A percentile compares a stretch with the other conserved stretches of the same genome.
phyloP scores from a whole-genome alignment of 805 yeast genomes.

The Wickerhamomyces xylosicus region DNA sequence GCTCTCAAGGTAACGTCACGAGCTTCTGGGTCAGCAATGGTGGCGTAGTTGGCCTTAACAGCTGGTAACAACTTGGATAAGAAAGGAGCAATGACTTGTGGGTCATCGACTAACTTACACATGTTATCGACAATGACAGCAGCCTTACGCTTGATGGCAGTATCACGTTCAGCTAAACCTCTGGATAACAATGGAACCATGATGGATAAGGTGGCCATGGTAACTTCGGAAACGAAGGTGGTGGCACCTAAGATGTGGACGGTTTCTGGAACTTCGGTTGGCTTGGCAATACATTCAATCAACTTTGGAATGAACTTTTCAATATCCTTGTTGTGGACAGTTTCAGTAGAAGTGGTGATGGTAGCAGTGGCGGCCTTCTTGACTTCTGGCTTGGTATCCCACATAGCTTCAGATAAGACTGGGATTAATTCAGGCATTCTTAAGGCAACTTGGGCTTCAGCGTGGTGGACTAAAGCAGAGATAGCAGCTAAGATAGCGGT shows the following conservation, averaged over 20 bases:
- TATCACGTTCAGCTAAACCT: constrained; percentile 99
- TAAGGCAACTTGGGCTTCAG: constrained; percentile 91
- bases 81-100: constrained; percentile 99
- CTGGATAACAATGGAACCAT: constrained; percentile 98
- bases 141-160: constrained; percentile 98
- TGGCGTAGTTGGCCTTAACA: constrained; percentile 84
- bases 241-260: constrained; percentile 99
- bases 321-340: constrained; percentile 99
- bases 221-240: constrained; percentile 98
- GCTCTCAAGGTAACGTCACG: constrained; percentile 98
- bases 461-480: constrained; percentile 82
- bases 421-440: constrained; percentile 99
- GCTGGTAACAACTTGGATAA: constrained; percentile 92
- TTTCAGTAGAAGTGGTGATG: constrained; percentile 92
- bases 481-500: constrained; percentile 80
- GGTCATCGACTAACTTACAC: constrained; percentile 99
- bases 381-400: constrained; percentile 99
- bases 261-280: constrained; percentile 96
- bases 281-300: constrained; percentile 93
- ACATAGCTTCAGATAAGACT: constrained; percentile 97
- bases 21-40: constrained; percentile 99
- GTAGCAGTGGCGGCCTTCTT: constrained; percentile 94
- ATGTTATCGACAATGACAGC: constrained; percentile 99
- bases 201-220: constrained; percentile 98
- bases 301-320: constrained; percentile 97